These are phyloP conservation scores for Spinellus fusiger DNA, from an alignment of 192 early-diverging fungal species.

Conservation along the genomic window DNA sequence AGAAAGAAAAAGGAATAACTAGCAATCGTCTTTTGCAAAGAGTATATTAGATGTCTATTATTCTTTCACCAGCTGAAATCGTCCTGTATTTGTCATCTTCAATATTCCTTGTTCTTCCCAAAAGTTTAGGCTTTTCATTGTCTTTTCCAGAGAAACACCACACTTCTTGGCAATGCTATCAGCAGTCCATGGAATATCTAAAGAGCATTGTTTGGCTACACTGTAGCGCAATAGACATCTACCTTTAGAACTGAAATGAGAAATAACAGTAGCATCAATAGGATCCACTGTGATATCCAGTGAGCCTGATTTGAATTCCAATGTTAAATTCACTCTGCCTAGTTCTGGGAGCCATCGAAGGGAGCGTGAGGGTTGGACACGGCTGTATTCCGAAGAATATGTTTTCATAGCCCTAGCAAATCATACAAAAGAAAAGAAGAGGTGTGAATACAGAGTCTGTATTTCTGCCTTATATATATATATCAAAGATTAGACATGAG, in stretches of 20 bases:
- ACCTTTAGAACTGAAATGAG: constrained; percentile 17
- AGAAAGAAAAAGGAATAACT: too few relatives aligned
- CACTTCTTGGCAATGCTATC: neutral
- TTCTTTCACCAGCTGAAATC: constrained; percentile 1
- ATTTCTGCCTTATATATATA: too few relatives aligned
- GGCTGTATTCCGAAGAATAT: constrained; percentile 5
- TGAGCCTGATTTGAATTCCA: neutral
- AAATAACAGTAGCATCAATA: constrained; percentile 5
- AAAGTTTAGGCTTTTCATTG: constrained; percentile 4
- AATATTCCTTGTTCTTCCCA: constrained; percentile 10
- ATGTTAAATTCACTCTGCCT: constrained; percentile 14
- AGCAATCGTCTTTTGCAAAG: too few relatives aligned
- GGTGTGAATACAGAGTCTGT: too few relatives aligned
- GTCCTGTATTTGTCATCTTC: neutral
- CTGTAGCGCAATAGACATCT: neutral
- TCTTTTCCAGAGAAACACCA: neutral
- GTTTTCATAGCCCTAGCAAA: constrained; percentile 4
- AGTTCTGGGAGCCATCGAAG: constrained; percentile 5
- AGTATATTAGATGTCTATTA: too few relatives aligned
- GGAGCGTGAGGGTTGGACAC: neutral
- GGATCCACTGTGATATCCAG: neutral
- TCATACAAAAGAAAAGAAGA: neutral
- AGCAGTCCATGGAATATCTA: constrained; percentile 3
- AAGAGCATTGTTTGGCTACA: neutral
- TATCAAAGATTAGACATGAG: too few relatives aligned